Base-by-base conservation (phyloP, 2,329 filamentous ascomycete genomes). In the Penicillium sp. region DNA sequence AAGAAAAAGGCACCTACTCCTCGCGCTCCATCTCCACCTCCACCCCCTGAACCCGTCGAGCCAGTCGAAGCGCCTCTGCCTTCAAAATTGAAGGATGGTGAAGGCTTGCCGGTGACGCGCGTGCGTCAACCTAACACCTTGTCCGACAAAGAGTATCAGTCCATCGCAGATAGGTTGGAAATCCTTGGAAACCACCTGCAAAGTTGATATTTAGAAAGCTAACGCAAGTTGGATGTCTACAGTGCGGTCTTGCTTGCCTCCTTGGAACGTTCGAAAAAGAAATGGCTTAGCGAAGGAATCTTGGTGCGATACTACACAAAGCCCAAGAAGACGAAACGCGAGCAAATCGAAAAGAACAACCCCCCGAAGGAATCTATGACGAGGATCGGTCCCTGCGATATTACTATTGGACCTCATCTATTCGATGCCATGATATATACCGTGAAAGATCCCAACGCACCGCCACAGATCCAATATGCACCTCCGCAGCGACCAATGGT, bases 371-470 rank as follows among this genome's bases (percentile, higher is more conserved):
- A 83, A 33, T 78, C 79, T 5, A 83, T 84, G 77, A 69, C 76
- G 9, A 81, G 79, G 63, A 71, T 85, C 29, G 85, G 85, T 43
- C 76, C 79, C 54, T 85, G 83, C 61, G 80, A 82, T 52, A 77
- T 88, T 48, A 80, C 82, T 29, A 81, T 87, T 45, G 85, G 87
- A 57, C 85, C 85, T 46, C 84, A 87, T 69, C 81, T 83, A 7
- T 85, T 87, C 59, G 82, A 85, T 56, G 82, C 81, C 16, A 78
- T 80, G 61, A 73, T 85, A 21, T 85, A 81, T 64, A 78, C 79
- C 13, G 81, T 84, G 44, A 81, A 82, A 59, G 80, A 82, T 48
- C 74, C 75, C 39, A 72, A 73, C 51, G 66, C 71, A 26, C 73
- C 71, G 40, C 71, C 70, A 10, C 67, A 68, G 6, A 67, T 73